Conservation (phyloP, 2,329 filamentous ascomycete species). For the Sordariomycetes sp. region DNA sequence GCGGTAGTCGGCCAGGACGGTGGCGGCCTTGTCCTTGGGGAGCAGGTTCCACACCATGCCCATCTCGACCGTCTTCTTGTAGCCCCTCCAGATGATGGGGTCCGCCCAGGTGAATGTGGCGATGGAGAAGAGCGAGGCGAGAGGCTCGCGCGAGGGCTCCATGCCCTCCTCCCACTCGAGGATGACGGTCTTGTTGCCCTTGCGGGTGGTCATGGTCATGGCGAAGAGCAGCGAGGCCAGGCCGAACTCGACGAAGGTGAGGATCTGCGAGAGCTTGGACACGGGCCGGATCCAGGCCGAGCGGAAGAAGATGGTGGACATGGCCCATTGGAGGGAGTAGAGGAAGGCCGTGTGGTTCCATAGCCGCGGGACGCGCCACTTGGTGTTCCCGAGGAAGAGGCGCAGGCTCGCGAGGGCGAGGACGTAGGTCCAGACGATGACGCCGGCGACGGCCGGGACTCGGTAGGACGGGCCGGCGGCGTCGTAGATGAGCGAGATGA, state of each 20-base stretch:
- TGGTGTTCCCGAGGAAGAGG: conserved; percentile 53
- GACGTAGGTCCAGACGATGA: conserved; percentile 74
- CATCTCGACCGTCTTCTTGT: conserved; percentile 73
- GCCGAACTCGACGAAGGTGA: conserved; percentile 65
- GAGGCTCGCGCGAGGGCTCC: conserved; percentile 75
- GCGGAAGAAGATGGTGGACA: conserved; percentile 67
- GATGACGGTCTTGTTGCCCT: conserved; percentile 82
- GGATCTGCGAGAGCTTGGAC: conserved; percentile 48
- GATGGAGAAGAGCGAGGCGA: conserved; percentile 80
- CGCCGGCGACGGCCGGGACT: conserved; percentile 52
- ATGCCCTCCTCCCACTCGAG: conserved; percentile 84
- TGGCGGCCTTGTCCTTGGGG: conserved; percentile 76
- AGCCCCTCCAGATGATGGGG: conserved; percentile 78
- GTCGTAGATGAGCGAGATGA: conserved; percentile 49
- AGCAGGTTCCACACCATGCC: conserved; percentile 85
- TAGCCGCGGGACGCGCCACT: conserved; percentile 58
- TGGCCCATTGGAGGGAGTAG: conserved; percentile 75
- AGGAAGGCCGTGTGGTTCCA: conserved; percentile 91
- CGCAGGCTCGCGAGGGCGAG: conserved; percentile 63
- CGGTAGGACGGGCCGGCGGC: conserved; percentile 48
- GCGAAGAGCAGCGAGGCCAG: conserved; percentile 64
- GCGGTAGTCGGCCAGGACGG: conserved; percentile 72
- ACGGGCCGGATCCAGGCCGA: conserved; percentile 72
- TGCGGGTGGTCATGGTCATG: conserved; percentile 72
- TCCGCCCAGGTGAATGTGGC: conserved; percentile 89